A percentile compares a stretch with the other conserved stretches of the same genome.
phyloP scores from a whole-genome alignment of 2,329 filamentous ascomycete species.

The Fusarium sp. region DNA sequence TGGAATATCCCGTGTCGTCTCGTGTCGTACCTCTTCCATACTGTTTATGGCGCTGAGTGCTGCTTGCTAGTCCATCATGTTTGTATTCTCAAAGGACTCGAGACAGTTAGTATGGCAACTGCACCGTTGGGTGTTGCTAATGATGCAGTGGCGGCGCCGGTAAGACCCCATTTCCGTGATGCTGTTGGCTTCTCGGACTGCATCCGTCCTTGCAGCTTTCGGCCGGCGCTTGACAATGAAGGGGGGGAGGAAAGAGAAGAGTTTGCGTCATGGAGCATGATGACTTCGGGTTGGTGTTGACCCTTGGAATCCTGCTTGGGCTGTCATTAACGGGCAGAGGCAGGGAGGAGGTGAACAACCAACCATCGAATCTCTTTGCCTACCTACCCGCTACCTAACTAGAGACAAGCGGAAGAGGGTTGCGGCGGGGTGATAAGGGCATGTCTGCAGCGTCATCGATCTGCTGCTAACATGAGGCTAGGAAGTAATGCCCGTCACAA shows the following conservation, averaged over 20 bases:
- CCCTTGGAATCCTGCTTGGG: slow-evolving; percentile 39
- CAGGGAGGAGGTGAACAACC: slow-evolving; percentile 11
- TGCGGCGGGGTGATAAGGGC: slow-evolving; percentile 27
- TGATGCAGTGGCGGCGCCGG: slow-evolving; percentile 42
- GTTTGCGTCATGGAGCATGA: slow-evolving; percentile 43
- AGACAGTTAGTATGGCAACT: not conserved
- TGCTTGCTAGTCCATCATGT: not conserved
- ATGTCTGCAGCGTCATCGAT: slow-evolving; percentile 39
- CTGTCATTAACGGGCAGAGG: slow-evolving; percentile 1
- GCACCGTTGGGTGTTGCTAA: slow-evolving; percentile 19
- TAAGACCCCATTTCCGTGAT: slow-evolving; percentile 16
- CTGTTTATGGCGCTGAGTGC: not conserved
- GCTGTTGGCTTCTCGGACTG: slow-evolving; percentile 13
- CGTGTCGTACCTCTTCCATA: not conserved
- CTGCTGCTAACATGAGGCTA: slow-evolving; percentile 13
- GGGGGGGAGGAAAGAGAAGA: slow-evolving; percentile 8
- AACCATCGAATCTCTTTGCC: not conserved
- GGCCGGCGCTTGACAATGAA: slow-evolving; percentile 18
- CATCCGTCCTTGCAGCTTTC: slow-evolving; percentile 29
- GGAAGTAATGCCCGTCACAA: not conserved
- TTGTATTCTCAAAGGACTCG: not conserved
- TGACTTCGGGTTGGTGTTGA: slow-evolving; percentile 26
- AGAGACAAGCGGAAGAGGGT: slow-evolving; percentile 15
- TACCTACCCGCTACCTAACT: not conserved
- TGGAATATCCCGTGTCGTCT: not conserved